Conservation (phyloP, 495 filamentous ascomycete species). For the Collariella sp. region DNA sequence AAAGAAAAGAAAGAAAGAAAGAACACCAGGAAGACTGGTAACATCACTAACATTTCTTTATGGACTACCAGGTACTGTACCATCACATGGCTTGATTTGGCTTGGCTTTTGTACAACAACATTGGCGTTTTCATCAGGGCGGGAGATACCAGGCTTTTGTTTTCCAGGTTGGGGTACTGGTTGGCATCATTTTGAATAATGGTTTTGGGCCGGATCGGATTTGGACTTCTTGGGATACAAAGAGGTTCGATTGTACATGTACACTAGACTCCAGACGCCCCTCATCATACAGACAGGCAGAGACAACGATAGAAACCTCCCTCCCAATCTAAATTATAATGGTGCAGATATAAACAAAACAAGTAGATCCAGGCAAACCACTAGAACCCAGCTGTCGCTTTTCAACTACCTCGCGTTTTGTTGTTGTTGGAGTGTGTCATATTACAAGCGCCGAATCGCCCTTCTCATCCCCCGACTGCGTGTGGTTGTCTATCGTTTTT, state of each 20-base stretch:
- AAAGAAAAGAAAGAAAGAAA: too few relatives aligned
- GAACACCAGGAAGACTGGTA: too few relatives aligned
- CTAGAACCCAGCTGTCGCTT: not conserved
- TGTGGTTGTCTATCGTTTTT: too few relatives aligned
- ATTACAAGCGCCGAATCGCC: too few relatives aligned
- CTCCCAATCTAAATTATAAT: not conserved
- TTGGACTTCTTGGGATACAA: not conserved
- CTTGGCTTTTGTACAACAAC: not conserved
- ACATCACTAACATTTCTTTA: too few relatives aligned
- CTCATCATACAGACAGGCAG: slow-evolving; percentile 1
- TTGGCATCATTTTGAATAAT: too few relatives aligned
- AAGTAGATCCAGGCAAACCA: not conserved
- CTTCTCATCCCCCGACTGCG: not conserved
- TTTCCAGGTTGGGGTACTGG: too few relatives aligned
- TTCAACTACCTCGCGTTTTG: not conserved
- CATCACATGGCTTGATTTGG: not conserved
- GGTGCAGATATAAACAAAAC: not conserved
- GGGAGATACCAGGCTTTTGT: too few relatives aligned
- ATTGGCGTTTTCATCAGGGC: not conserved
- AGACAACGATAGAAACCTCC: not conserved
- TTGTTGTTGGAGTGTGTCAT: too few relatives aligned
- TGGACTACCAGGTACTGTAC: too few relatives aligned
- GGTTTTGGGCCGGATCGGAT: not conserved
- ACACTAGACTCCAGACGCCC: not conserved
- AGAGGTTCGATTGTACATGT: not conserved